A percentile compares a stretch with the other conserved stretches of the same genome.
These are phyloP conservation scores for Thelonectria olida DNA, from an alignment of 2,329 filamentous ascomycete species.

Conservation along the genomic window DNA sequence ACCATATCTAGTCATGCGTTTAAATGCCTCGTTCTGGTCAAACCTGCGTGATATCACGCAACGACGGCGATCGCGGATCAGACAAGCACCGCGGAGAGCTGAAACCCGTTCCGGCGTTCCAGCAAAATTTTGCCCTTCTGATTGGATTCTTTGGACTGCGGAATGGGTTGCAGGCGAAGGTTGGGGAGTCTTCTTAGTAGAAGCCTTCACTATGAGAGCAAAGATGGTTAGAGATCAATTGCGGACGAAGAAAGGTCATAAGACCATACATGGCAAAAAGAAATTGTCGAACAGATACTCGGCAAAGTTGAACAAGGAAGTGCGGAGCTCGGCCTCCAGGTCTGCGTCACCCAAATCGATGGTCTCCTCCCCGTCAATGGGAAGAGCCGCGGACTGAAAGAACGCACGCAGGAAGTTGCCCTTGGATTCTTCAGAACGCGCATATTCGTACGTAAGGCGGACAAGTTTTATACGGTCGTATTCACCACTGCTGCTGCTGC, in stretches of 20 bases:
- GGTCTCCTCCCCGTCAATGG: background rate
- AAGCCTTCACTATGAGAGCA: background rate
- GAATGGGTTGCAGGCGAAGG: too few species aligned
- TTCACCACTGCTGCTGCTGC: background rate
- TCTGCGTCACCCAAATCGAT: background rate
- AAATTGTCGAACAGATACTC: background rate
- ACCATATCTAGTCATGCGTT: background rate
- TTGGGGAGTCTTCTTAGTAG: background rate
- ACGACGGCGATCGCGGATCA: slow-evolving; percentile 21
- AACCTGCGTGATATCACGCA: slow-evolving; percentile 22
- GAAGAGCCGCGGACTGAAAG: background rate
- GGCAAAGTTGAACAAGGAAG: background rate
- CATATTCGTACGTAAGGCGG: background rate
- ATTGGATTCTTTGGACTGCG: too few species aligned
- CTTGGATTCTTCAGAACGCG: background rate
- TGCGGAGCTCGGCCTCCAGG: background rate
- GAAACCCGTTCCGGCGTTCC: slow-evolving; percentile 18
- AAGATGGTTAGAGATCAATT: background rate
- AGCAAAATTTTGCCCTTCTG: background rate
- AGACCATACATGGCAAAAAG: background rate
- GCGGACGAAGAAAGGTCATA: background rate
- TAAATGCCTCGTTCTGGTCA: slow-evolving; percentile 8
- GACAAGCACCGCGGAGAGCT: slow-evolving; percentile 11
- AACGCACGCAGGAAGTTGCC: background rate
- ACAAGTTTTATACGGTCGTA: background rate